Percentiles rank a stretch among this genome's conserved stretches.
These are phyloP conservation scores for Canavalia gladiata DNA, from an alignment of 306 rosid species.

Conservation along the genomic window DNA sequence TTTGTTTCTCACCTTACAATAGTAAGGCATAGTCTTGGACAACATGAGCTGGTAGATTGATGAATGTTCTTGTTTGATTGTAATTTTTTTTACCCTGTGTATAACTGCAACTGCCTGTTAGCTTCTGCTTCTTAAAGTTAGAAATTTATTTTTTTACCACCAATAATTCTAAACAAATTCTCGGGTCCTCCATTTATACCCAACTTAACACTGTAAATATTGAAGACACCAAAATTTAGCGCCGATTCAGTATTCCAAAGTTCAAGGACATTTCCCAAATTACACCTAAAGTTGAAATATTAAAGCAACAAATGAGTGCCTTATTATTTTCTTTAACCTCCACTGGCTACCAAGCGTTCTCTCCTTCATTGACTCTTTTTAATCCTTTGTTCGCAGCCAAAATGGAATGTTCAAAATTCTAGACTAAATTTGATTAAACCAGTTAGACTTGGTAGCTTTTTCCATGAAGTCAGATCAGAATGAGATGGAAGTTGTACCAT, in stretches of 20 bases:
- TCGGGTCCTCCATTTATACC: background rate
- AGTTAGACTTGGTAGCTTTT: background rate
- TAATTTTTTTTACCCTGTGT: slow-evolving; percentile 28
- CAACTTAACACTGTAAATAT: background rate
- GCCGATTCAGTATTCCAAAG: background rate
- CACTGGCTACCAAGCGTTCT: background rate
- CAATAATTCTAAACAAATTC: slow-evolving; percentile 4
- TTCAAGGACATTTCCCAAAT: slow-evolving; percentile 4
- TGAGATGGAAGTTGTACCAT: background rate
- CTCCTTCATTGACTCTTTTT: background rate
- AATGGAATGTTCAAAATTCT: slow-evolving; percentile 6
- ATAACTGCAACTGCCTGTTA: background rate
- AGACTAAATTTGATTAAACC: background rate
- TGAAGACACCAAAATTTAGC: background rate
- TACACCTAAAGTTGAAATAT: background rate
- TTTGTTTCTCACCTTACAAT: slow-evolving; percentile 41
- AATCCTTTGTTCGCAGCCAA: background rate
- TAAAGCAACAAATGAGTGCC: background rate
- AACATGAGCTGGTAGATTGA: slow-evolving; percentile 3
- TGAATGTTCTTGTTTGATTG: background rate
- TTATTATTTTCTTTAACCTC: background rate
- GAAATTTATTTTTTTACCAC: background rate
- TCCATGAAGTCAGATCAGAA: background rate
- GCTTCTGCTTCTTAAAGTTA: background rate
- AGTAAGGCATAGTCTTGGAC: background rate